A percentile compares a stretch with the other conserved stretches of the same genome.
phyloP scores from a whole-genome alignment of 352 stramenopile genomes.

The Phytopythium cucurbitacearum region DNA sequence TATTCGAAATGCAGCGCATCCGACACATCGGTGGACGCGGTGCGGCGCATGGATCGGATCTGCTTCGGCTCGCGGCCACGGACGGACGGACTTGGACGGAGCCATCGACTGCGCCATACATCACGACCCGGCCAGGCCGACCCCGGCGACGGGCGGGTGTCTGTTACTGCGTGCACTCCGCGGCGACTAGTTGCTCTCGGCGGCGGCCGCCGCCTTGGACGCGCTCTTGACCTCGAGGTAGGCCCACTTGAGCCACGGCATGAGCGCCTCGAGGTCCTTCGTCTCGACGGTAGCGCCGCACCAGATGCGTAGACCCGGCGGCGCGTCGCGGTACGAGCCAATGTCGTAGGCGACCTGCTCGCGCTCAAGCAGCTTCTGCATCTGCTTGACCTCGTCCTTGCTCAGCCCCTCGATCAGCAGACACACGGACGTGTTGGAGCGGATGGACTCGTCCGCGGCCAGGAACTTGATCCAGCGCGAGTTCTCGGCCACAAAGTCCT shows the following conservation, averaged over 20 bases:
- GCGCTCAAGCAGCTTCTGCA: constrained; percentile 93
- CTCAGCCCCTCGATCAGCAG: constrained; percentile 90
- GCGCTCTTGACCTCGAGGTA: constrained; percentile 89
- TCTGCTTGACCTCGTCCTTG: constrained; percentile 96
- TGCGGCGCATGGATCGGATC: too few species aligned
- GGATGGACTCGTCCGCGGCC: constrained; percentile 88
- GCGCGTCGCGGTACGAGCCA: constrained; percentile 97
- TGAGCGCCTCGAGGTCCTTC: constrained; percentile 95
- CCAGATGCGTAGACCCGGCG: constrained; percentile 98
- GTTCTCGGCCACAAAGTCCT: constrained; percentile 96
- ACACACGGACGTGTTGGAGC: constrained; percentile 98
- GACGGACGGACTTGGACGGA: not conserved
- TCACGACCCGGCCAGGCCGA: too few species aligned
- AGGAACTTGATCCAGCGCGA: constrained; percentile 96
- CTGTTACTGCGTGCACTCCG: not conserved
- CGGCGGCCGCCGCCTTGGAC: constrained; percentile 7
- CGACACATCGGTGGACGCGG: too few species aligned
- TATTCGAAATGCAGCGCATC: too few species aligned
- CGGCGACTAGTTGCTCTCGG: not conserved
- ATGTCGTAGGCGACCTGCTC: constrained; percentile 97
- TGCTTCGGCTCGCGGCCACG: not conserved
- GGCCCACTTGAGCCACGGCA: constrained; percentile 98
- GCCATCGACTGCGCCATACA: not conserved
- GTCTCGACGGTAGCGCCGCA: constrained; percentile 99
- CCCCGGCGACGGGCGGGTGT: too few species aligned